These are phyloP conservation scores for Ascochyta koolunga DNA, from an alignment of 2,329 filamentous ascomycete genomes.

Conservation along the genomic window DNA sequence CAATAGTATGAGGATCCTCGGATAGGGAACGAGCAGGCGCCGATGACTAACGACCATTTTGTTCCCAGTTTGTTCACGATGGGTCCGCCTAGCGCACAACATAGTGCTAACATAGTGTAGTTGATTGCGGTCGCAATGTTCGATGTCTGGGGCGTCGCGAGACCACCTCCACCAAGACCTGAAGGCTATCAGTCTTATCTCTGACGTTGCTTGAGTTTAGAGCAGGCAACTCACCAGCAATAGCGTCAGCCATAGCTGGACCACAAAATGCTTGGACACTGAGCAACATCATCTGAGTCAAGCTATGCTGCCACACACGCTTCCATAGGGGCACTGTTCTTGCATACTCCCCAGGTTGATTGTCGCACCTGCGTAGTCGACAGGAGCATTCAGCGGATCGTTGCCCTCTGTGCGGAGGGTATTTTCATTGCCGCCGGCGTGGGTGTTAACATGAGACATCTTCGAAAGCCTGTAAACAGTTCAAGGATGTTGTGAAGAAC, in stretches of 20 bases:
- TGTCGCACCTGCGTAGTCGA: conserved; percentile 29
- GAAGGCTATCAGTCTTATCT: background rate
- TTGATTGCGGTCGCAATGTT: conserved; percentile 48
- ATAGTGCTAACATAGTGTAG: conserved; percentile 36
- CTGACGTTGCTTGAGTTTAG: background rate
- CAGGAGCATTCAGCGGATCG: conserved; percentile 29
- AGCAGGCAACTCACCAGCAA: conserved; percentile 25
- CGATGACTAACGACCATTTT: conserved; percentile 56
- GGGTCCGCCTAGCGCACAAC: conserved; percentile 53
- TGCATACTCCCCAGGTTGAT: conserved; percentile 48
- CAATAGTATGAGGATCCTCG: conserved; percentile 57
- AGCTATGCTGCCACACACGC: conserved; percentile 54
- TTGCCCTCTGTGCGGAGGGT: conserved; percentile 36
- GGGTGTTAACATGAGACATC: conserved; percentile 42
- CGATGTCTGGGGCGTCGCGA: conserved; percentile 53
- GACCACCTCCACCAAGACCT: conserved; percentile 50
- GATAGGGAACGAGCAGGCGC: conserved; percentile 53
- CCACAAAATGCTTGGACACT: conserved; percentile 54
- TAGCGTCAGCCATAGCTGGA: conserved; percentile 41
- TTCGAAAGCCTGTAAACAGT: background rate
- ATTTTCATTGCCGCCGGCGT: conserved; percentile 40
- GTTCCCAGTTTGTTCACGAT: conserved; percentile 56
- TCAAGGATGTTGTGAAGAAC: background rate
- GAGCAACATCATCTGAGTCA: conserved; percentile 58
- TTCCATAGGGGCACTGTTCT: conserved; percentile 51